A percentile compares a stretch with the other conserved stretches of the same genome.
Evolutionary conservation across 345 rosid species (phyloP).

Genomic region (Clarkia xantiana): DNA sequence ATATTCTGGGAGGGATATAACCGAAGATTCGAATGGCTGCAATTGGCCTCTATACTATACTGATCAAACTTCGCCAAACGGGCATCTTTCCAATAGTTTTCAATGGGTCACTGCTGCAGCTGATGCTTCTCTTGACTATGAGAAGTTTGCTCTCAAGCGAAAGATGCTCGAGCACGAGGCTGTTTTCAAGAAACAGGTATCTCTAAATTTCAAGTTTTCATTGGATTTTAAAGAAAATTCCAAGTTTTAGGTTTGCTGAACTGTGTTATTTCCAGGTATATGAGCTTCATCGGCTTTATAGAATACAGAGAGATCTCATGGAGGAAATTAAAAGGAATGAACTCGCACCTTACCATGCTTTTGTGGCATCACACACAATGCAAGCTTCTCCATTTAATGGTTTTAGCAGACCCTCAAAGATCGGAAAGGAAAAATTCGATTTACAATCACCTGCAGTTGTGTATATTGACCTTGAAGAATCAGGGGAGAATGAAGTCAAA

Average conservation of each 20-base stretch:
- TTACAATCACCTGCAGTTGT: slow-evolving; percentile 75
- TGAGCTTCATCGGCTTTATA: slow-evolving; percentile 63
- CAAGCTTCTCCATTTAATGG: slow-evolving; percentile 43
- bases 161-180: slow-evolving; percentile 86
- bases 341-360: slow-evolving; percentile 36
- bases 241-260: slow-evolving; percentile 1
- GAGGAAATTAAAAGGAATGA: slow-evolving; percentile 51
- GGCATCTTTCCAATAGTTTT: slow-evolving; percentile 37
- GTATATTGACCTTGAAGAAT: slow-evolving; percentile 50
- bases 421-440: slow-evolving; percentile 66
- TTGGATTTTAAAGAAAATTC: neutral
- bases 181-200: slow-evolving; percentile 69
- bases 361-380: slow-evolving; percentile 27
- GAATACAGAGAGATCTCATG: slow-evolving; percentile 52
- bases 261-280: slow-evolving; percentile 23
- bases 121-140: slow-evolving; percentile 34
- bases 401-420: slow-evolving; percentile 56
- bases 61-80: slow-evolving; percentile 30
- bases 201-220: neutral
- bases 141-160: slow-evolving; percentile 47
- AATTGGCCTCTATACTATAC: slow-evolving; percentile 42
- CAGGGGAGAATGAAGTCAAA: slow-evolving; percentile 23
- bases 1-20: slow-evolving; percentile 59
- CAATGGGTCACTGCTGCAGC: slow-evolving; percentile 20
- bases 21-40: slow-evolving; percentile 47